phyloP scores from a whole-genome alignment of 768 basidiomycete species.

The Boletus barrowsii region DNA sequence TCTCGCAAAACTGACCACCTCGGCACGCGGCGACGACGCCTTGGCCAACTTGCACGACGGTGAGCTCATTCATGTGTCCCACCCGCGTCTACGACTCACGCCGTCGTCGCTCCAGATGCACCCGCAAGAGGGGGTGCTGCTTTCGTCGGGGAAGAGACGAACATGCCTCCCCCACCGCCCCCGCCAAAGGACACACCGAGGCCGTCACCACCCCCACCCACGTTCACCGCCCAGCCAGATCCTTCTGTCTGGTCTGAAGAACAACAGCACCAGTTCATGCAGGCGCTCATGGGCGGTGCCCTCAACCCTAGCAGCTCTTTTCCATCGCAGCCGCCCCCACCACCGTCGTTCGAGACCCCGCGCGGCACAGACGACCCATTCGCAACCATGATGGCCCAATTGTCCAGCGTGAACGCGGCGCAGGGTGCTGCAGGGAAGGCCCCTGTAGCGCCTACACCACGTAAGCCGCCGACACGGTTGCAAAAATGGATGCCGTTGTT shows the following conservation, averaged over 20 bases:
- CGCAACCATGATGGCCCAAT: constrained; percentile 40
- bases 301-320: constrained; percentile 30
- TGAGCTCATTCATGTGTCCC: neutral
- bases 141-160: constrained; percentile 39
- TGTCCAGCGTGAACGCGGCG: constrained; percentile 25
- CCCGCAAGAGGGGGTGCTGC: constrained; percentile 19
- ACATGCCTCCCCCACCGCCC: constrained; percentile 26
- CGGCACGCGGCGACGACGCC: constrained; percentile 67
- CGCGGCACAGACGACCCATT: constrained; percentile 40
- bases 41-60: constrained; percentile 53
- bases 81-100: neutral
- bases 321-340: constrained; percentile 8
- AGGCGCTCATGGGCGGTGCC: constrained; percentile 51
- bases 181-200: constrained; percentile 25
- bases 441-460: constrained; percentile 17
- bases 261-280: constrained; percentile 66
- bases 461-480: constrained; percentile 41
- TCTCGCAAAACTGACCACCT: constrained; percentile 75
- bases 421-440: constrained; percentile 27
- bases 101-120: neutral
- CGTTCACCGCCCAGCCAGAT: constrained; percentile 33
- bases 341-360: constrained; percentile 2
- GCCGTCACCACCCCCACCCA: constrained; percentile 24
- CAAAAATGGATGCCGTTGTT: constrained; percentile 65
- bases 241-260: constrained; percentile 65